A percentile compares a stretch with the other conserved stretches of the same genome.
Evolutionary conservation across 441 rosid species (phyloP).

Genomic region (Erysimum cheiri): DNA sequence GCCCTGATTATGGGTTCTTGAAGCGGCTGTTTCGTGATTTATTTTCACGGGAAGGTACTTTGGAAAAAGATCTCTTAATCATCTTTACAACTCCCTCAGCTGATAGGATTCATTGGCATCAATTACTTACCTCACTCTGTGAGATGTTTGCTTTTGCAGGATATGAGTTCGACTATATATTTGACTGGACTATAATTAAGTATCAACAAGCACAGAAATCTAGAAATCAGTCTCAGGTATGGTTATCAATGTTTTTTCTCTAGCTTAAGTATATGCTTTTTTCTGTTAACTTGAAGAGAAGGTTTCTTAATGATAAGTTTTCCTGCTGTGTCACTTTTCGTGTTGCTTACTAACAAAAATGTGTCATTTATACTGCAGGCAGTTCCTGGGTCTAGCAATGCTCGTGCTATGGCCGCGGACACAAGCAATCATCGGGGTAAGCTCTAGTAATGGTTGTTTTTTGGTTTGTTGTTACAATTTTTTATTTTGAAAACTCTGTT

Average conservation of each 20-base stretch:
- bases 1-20: constrained; percentile 93
- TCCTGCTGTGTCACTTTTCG: constrained; percentile 3
- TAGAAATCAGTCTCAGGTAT: constrained; percentile 59
- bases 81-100: background rate
- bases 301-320: constrained; percentile 1
- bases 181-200: constrained; percentile 96
- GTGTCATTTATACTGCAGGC: constrained; percentile 52
- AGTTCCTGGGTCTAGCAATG: constrained; percentile 69
- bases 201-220: constrained; percentile 79
- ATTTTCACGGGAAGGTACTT: constrained; percentile 77
- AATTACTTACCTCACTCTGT: constrained; percentile 31
- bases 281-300: background rate
- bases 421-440: constrained; percentile 73
- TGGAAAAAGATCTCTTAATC: constrained; percentile 1
- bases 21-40: constrained; percentile 85
- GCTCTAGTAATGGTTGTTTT: constrained; percentile 36
- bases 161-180: constrained; percentile 72
- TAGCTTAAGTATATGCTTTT: constrained; percentile 13
- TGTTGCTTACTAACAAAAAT: constrained; percentile 22
- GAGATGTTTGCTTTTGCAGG: constrained; percentile 57
- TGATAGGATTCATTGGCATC: constrained; percentile 37
- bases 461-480: constrained; percentile 16
- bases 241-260: constrained; percentile 44
- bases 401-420: constrained; percentile 61
- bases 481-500: constrained; percentile 17